Evolutionary conservation across 768 basidiomycete genomes (phyloP), one percentile per base, ranked within the genome.

Genomic region (Leccinum ochraceum): DNA sequence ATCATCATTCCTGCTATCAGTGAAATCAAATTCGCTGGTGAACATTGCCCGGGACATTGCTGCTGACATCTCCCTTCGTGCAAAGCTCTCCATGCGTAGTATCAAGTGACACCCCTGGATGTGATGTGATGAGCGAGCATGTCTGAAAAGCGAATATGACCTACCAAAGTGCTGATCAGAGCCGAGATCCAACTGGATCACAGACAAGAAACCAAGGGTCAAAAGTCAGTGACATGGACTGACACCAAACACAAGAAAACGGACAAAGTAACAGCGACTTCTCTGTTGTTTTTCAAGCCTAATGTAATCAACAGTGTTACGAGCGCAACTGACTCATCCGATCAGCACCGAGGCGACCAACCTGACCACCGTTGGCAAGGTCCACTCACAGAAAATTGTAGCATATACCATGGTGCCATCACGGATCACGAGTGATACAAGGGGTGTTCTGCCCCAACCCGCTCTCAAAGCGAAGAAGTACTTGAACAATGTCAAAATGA

Each of bases 71-170:
- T 62, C 34, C 37, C 11, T 53, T 42, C 57, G 59, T 30, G 63
- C 58, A 7, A 74, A 63, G 24, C 59, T 51, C 36, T 68, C 68
- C 66, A 67, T 70, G 39, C 60, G 66, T 2, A 67, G 32, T 50
- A 74, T 63, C 54, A 71, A 49, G 36, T 50, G 60, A 57, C 72
- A 72, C 4, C 70, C 72, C 71, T 72, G 39, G 26, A 42, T 20
- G 6, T 4, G 24, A 42, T 30, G 22, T 39, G 4, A 24, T 39
- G 24, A 60, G 20, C 16, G 26, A 50, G 10, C 34, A 4, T 16
- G n/a, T 46, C 34, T 20, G 3, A 39, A 53, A 37, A 8, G 6
- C 34, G 51, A 59, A 10, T 26, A 30, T 8, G 46, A 9, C 26
- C 63, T 65, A 69, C 68, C 6, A 48, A 32, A 53, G 57, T 20